Conservation (phyloP, 192 early-diverging fungal genomes). For the Dispira simplex region DNA sequence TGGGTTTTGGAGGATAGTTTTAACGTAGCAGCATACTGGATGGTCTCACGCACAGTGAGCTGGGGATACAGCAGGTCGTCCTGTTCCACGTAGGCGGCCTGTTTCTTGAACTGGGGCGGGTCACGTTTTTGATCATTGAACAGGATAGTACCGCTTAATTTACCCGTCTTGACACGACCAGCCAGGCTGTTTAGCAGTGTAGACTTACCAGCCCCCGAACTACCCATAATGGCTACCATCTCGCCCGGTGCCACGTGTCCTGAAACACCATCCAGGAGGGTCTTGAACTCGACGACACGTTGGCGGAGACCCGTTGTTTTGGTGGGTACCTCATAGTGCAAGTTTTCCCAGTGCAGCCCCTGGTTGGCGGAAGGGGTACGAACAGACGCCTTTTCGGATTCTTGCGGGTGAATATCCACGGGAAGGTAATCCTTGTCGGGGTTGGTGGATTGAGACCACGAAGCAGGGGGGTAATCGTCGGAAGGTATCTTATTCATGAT, state of each 20-base stretch:
- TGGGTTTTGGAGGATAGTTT: constrained; percentile 41
- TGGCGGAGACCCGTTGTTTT: too few relatives aligned
- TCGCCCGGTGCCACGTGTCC: constrained; percentile 61
- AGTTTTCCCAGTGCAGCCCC: too few relatives aligned
- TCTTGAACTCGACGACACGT: background rate
- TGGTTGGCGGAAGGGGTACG: too few relatives aligned
- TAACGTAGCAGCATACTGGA: constrained; percentile 59
- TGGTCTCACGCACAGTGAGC: constrained; percentile 62
- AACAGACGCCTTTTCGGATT: too few relatives aligned
- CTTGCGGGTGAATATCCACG: too few relatives aligned
- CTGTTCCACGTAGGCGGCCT: constrained; percentile 30
- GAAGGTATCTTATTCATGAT: too few relatives aligned
- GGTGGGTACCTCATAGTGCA: too few relatives aligned
- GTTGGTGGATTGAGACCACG: too few relatives aligned
- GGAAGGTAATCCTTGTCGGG: too few relatives aligned
- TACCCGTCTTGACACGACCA: constrained; percentile 41
- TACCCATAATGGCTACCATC: constrained; percentile 81
- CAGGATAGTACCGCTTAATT: constrained; percentile 32
- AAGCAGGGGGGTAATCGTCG: too few relatives aligned
- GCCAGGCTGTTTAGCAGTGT: constrained; percentile 72
- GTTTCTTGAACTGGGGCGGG: constrained; percentile 26
- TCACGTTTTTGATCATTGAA: constrained; percentile 33
- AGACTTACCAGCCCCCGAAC: constrained; percentile 83
- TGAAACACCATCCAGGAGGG: constrained; percentile 44
- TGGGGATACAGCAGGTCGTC: constrained; percentile 38